Evolutionary conservation across 768 basidiomycete genomes (phyloP).

Genomic region (Mycena chlorophos): DNA sequence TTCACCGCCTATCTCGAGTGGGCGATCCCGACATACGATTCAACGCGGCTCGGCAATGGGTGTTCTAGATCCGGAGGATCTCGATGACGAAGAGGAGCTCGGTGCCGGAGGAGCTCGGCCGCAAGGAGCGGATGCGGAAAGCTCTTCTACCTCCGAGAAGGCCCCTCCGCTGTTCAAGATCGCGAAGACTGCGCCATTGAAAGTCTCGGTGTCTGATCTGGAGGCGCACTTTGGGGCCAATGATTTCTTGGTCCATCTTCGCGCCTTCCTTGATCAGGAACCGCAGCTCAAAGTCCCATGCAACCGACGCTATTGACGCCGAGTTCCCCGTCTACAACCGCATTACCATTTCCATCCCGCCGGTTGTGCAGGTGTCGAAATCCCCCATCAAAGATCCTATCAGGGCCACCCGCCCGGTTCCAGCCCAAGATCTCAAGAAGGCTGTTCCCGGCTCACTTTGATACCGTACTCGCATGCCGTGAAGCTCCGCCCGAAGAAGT

Average conservation of each 20-base stretch:
- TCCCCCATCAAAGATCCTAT: not conserved
- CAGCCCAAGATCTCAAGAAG: not conserved
- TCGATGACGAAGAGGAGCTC: not conserved
- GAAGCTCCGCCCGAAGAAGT: not conserved
- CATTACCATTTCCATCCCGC: not conserved
- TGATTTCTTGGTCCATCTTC: not conserved
- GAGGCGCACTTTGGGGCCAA: not conserved
- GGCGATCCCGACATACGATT: not conserved
- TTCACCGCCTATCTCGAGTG: not conserved
- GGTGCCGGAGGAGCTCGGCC: not conserved
- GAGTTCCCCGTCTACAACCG: not conserved
- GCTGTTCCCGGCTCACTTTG: conserved; percentile 4
- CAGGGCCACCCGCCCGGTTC: not conserved
- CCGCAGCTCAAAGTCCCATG: not conserved
- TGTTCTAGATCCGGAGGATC: not conserved
- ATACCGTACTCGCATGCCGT: not conserved
- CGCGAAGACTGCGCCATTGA: not conserved
- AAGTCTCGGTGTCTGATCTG: not conserved
- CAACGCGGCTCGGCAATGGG: not conserved
- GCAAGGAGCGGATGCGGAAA: not conserved
- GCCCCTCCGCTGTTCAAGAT: not conserved
- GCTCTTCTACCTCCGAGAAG: not conserved
- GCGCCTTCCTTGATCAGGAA: not conserved
- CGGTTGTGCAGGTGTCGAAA: not conserved
- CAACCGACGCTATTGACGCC: not conserved